phyloP scores from a whole-genome alignment of 2,329 filamentous ascomycete species.

The Bipolaris sorokiniana region DNA sequence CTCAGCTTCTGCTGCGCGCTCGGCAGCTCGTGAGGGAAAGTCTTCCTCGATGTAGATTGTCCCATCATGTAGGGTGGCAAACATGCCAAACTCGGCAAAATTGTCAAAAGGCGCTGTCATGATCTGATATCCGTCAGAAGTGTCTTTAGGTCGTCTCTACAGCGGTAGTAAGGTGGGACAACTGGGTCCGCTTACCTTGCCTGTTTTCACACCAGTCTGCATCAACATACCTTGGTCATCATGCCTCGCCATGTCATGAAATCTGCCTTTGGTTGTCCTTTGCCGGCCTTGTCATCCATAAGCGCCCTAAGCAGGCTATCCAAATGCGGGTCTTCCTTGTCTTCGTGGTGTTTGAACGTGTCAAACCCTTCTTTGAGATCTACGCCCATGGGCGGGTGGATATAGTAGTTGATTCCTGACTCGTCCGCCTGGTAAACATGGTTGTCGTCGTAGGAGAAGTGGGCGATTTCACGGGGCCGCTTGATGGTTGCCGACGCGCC shows the following conservation, averaged over 20 bases:
- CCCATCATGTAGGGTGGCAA: slow-evolving; percentile 88
- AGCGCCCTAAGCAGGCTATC: slow-evolving; percentile 82
- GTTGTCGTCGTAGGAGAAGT: slow-evolving; percentile 89
- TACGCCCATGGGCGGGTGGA: slow-evolving; percentile 72
- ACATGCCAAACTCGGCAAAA: slow-evolving; percentile 89
- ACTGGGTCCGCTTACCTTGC: slow-evolving; percentile 24
- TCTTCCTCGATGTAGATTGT: slow-evolving; percentile 87
- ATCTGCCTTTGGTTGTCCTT: slow-evolving; percentile 66
- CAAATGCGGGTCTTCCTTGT: slow-evolving; percentile 83
- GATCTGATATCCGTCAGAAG: slow-evolving; percentile 62
- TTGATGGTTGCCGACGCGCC: slow-evolving; percentile 45
- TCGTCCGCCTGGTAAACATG: slow-evolving; percentile 78
- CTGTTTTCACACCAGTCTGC: not conserved
- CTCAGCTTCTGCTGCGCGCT: slow-evolving; percentile 56
- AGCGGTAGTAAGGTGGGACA: slow-evolving; percentile 21
- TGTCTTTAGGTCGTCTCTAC: not conserved
- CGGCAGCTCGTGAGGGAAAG: slow-evolving; percentile 71
- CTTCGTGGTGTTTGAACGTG: slow-evolving; percentile 81
- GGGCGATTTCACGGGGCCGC: slow-evolving; percentile 76
- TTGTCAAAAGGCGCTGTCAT: slow-evolving; percentile 83
- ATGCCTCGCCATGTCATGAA: slow-evolving; percentile 95
- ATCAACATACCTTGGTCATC: slow-evolving; percentile 83
- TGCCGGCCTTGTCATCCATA: slow-evolving; percentile 70
- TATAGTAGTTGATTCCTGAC: slow-evolving; percentile 86
- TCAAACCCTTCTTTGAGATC: slow-evolving; percentile 84